These are phyloP conservation scores for Ensete ventricosum DNA, from an alignment of 176 grass and related monocot species.

Conservation along the genomic window DNA sequence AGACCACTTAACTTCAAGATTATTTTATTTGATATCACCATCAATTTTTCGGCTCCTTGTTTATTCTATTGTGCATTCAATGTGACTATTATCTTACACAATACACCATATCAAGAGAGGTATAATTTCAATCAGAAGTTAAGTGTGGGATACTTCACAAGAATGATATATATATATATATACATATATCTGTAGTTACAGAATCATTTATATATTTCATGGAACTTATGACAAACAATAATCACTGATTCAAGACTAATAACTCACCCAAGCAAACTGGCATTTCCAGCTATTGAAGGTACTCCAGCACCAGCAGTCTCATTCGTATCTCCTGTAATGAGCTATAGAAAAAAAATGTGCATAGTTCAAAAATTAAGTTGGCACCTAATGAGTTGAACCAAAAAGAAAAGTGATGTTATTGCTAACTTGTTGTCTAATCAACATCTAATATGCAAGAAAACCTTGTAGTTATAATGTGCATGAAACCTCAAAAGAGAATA, in stretches of 20 bases:
- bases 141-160: too few species aligned
- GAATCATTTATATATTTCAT: not conserved
- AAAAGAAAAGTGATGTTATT: not conserved
- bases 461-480: not conserved
- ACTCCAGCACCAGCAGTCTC: constrained; percentile 33
- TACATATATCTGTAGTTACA: not conserved
- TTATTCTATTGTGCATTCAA: too few species aligned
- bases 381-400: not conserved
- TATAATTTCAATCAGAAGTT: too few species aligned
- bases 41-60: too few species aligned
- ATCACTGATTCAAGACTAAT: constrained; percentile 12
- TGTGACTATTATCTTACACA: too few species aligned
- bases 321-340: constrained; percentile 52
- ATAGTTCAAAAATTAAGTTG: not conserved
- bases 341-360: constrained; percentile 31
- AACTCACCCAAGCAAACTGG: constrained; percentile 75
- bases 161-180: too few species aligned
- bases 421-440: not conserved
- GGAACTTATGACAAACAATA: not conserved
- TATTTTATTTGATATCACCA: too few species aligned
- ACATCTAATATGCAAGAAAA: not conserved
- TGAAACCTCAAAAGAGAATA: not conserved
- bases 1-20: too few species aligned
- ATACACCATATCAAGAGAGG: too few species aligned
- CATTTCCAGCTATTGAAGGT: constrained; percentile 59